Conservation (phyloP, 164 flowering plant genomes). For the Annona cherimola region DNA sequence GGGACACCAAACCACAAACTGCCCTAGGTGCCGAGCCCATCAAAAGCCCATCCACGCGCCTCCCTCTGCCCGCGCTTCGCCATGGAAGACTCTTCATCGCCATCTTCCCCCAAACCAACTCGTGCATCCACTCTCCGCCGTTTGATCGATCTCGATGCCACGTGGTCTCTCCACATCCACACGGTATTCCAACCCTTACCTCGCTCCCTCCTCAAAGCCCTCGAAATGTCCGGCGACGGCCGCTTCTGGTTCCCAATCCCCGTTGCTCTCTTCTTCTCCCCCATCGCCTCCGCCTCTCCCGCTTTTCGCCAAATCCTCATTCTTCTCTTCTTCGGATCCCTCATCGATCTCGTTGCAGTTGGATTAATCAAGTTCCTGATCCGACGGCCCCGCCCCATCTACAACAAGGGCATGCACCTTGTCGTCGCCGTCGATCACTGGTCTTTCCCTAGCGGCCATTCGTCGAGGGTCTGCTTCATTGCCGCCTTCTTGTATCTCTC, state of each 20-base stretch:
- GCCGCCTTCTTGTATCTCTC: conserved; percentile 42
- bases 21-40: too few species aligned
- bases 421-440: conserved; percentile 68
- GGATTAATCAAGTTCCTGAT: conserved; percentile 48
- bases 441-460: conserved; percentile 91
- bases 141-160: conserved; percentile 38
- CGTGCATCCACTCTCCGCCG: conserved; percentile 22
- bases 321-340: conserved; percentile 40
- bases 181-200: conserved; percentile 41
- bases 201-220: conserved; percentile 37
- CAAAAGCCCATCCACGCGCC: too few species aligned
- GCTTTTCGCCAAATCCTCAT: conserved; percentile 24
- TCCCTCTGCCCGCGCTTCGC: too few species aligned
- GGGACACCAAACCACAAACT: too few species aligned
- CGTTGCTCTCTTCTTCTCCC: conserved; percentile 37
- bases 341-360: conserved; percentile 56
- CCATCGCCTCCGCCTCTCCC: conserved; percentile 18
- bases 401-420: conserved; percentile 59
- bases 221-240: conserved; percentile 84
- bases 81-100: not conserved
- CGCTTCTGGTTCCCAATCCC: conserved; percentile 62
- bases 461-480: conserved; percentile 68
- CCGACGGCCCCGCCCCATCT: conserved; percentile 71
- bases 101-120: not conserved
- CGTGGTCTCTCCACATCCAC: conserved; percentile 53